Evolutionary conservation across 768 basidiomycete species (phyloP).

Genomic region (Phylloporus sp.): DNA sequence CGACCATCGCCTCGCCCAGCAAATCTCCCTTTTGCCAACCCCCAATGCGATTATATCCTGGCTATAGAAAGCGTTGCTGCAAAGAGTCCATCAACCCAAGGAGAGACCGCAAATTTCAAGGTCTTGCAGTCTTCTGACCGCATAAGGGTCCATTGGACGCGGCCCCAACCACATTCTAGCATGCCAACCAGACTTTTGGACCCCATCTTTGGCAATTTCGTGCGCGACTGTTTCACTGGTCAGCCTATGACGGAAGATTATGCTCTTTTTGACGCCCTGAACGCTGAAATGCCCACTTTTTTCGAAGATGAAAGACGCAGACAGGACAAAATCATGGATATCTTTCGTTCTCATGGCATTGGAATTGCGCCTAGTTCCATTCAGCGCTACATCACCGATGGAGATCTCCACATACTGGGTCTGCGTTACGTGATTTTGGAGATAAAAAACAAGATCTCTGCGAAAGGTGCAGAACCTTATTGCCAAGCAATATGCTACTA

Average conservation of each 20-base stretch:
- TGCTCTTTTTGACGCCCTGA: slow-evolving; percentile 13
- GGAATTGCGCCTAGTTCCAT: neutral
- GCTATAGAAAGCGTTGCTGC: too few relatives aligned
- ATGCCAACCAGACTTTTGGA: slow-evolving; percentile 8
- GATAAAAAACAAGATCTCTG: slow-evolving; percentile 2
- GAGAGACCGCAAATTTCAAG: neutral
- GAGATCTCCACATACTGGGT: slow-evolving; percentile 14
- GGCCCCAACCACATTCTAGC: neutral
- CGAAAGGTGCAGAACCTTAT: slow-evolving; percentile 24
- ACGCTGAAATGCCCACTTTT: neutral
- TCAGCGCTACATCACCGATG: slow-evolving; percentile 8
- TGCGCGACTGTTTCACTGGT: slow-evolving; percentile 4
- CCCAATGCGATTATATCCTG: too few relatives aligned
- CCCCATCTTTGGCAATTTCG: slow-evolving; percentile 7
- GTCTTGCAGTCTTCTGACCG: neutral
- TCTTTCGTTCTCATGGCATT: neutral
- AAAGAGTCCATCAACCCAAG: neutral
- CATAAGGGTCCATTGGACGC: neutral
- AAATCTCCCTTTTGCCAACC: neutral
- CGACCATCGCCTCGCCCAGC: too few relatives aligned
- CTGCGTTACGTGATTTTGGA: slow-evolving; percentile 19
- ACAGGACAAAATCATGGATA: neutral
- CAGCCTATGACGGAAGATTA: slow-evolving; percentile 3
- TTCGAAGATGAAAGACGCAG: slow-evolving; percentile 12
- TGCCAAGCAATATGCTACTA: slow-evolving; percentile 23